Percentiles rank a stretch among this genome's conserved stretches.
These are phyloP conservation scores for Zygosaccharomyces pseudorouxii DNA, from an alignment of 805 yeast species.

Conservation along the genomic window DNA sequence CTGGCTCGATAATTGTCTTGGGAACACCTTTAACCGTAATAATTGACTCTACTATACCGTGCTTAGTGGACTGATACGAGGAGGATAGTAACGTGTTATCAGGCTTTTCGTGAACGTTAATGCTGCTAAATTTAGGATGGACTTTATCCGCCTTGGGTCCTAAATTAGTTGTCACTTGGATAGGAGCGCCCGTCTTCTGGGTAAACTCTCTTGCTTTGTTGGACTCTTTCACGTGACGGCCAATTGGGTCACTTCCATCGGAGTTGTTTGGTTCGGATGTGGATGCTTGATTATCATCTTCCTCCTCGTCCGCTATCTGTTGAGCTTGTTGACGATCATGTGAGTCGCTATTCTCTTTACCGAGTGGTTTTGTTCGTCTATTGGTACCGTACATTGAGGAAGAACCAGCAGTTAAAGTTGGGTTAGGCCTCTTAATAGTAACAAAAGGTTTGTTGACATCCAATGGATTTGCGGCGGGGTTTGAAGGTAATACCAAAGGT, in stretches of 20 bases:
- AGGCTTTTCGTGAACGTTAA: not conserved
- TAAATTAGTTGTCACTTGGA: slow-evolving; percentile 12
- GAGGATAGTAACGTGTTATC: slow-evolving; percentile 19
- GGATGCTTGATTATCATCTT: not conserved
- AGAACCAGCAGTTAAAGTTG: not conserved
- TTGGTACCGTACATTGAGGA: slow-evolving; percentile 1
- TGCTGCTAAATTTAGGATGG: not conserved
- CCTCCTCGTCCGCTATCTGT: not conserved
- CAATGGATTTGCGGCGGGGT: slow-evolving; percentile 66
- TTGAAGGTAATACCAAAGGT: slow-evolving; percentile 35
- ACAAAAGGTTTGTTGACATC: slow-evolving; percentile 61
- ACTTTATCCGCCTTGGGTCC: not conserved
- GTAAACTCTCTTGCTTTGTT: slow-evolving; percentile 12
- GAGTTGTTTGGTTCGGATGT: not conserved
- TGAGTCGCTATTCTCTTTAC: not conserved
- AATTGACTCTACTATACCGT: slow-evolving; percentile 69
- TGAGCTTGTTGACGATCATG: not conserved
- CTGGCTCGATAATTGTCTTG: slow-evolving; percentile 77
- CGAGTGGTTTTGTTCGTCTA: not conserved
- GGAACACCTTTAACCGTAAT: slow-evolving; percentile 80
- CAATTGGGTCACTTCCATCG: slow-evolving; percentile 5
- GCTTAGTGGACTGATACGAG: slow-evolving; percentile 25
- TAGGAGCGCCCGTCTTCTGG: slow-evolving; percentile 14
- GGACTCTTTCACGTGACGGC: slow-evolving; percentile 12
- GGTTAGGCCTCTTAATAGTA: slow-evolving; percentile 54